Percentiles rank a stretch among this genome's conserved stretches.
These are phyloP conservation scores for Boletellus sp. DNA, from an alignment of 768 basidiomycete genomes.

Conservation along the genomic window DNA sequence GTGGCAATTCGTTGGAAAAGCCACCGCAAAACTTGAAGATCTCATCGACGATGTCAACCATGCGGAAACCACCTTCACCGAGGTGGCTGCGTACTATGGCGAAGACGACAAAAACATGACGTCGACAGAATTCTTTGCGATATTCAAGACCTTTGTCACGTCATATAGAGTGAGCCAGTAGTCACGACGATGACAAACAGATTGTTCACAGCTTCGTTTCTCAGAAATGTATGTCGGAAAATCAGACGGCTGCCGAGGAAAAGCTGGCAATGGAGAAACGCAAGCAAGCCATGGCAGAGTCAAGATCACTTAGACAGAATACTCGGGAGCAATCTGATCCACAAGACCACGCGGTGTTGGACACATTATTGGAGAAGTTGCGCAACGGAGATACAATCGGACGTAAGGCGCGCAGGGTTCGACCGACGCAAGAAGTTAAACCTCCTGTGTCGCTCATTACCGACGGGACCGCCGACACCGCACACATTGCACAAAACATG, in stretches of 20 bases:
- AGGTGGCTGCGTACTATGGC: constrained; percentile 87
- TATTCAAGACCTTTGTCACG: constrained; percentile 95
- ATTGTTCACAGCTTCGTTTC: constrained; percentile 1
- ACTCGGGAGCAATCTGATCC: constrained; percentile 38
- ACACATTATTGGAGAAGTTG: constrained; percentile 67
- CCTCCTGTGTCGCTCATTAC: constrained; percentile 17
- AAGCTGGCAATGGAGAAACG: constrained; percentile 64
- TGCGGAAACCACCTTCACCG: constrained; percentile 78
- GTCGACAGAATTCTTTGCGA: constrained; percentile 90
- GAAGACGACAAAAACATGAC: constrained; percentile 87
- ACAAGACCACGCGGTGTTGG: constrained; percentile 57
- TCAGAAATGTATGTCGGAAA: constrained; percentile 87
- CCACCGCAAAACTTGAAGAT: constrained; percentile 72
- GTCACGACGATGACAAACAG: neutral
- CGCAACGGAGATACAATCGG: constrained; percentile 64
- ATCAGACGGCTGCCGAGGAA: constrained; percentile 71
- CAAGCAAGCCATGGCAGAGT: constrained; percentile 61
- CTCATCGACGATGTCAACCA: constrained; percentile 83
- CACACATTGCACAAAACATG: constrained; percentile 69
- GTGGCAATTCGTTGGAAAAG: constrained; percentile 84
- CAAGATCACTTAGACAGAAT: constrained; percentile 53
- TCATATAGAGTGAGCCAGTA: constrained; percentile 69
- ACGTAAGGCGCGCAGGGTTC: constrained; percentile 50
- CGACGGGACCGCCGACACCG: constrained; percentile 35
- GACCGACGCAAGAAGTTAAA: constrained; percentile 35